A percentile compares a stretch with the other conserved stretches of the same genome.
Evolutionary conservation across 768 basidiomycete species (phyloP).

Genomic region (Auriscalpium vulgare): DNA sequence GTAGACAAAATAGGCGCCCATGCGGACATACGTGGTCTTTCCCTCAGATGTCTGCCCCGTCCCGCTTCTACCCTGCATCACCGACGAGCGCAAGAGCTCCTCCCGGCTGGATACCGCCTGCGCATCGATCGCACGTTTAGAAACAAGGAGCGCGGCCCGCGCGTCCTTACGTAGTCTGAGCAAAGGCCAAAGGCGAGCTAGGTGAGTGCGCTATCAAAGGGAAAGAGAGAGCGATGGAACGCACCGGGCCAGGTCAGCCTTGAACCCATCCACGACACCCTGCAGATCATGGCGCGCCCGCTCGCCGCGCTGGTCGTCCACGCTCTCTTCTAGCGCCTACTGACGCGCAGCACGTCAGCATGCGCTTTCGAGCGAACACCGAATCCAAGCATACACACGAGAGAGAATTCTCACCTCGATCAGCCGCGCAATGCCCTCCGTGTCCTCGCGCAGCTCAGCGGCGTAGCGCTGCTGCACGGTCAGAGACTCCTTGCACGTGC

Average conservation of each 20-base stretch:
- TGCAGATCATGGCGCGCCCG: conserved; percentile 42
- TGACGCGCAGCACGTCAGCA: conserved; percentile 5
- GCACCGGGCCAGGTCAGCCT: conserved; percentile 43
- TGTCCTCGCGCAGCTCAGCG: conserved; percentile 70
- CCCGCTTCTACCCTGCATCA: conserved; percentile 18
- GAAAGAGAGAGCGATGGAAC: conserved; percentile 10
- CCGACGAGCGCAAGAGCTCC: conserved; percentile 55
- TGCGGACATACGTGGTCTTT: conserved; percentile 49
- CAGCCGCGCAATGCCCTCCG: conserved; percentile 50
- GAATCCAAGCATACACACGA: conserved; percentile 2
- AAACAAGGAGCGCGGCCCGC: conserved; percentile 60
- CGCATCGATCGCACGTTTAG: conserved; percentile 67
- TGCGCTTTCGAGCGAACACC: conserved; percentile 45
- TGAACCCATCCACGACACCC: conserved; percentile 41
- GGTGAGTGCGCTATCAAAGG: not conserved
- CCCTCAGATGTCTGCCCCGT: conserved; percentile 44
- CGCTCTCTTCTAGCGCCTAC: conserved; percentile 59
- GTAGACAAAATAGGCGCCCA: not conserved
- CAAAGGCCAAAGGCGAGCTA: not conserved
- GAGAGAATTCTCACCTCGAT: conserved; percentile 46
- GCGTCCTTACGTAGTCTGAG: conserved; percentile 53
- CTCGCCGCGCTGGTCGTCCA: conserved; percentile 65
- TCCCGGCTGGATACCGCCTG: conserved; percentile 52
- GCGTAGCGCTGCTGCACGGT: conserved; percentile 64
- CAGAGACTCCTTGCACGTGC: conserved; percentile 60